Evolutionary conservation across 2,329 filamentous ascomycete genomes (phyloP).

Genomic region (Xylariaceae sp.): DNA sequence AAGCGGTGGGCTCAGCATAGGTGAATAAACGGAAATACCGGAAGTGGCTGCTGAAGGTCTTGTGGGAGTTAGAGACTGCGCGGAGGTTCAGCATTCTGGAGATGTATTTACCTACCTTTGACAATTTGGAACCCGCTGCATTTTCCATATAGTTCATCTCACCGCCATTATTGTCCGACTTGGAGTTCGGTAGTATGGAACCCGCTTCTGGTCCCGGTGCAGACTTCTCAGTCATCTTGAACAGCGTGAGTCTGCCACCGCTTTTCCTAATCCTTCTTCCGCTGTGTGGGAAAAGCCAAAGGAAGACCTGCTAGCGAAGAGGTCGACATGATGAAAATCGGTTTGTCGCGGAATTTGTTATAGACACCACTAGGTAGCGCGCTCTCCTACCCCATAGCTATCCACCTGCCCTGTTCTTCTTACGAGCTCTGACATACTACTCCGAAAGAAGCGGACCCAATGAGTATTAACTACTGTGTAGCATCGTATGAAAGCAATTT

Average conservation of each 20-base stretch:
- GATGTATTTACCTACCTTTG: conserved; percentile 20
- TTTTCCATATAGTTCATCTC: conserved; percentile 10
- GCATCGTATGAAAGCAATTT: no score
- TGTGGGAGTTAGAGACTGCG: conserved; percentile 7
- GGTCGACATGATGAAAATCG: conserved; percentile 1
- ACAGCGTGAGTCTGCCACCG: conserved; percentile 3
- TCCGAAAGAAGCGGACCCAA: conserved; percentile 11
- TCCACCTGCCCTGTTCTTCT: conserved; percentile 14
- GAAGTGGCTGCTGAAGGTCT: conserved; percentile 37
- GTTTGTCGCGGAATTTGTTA: conserved; percentile 15
- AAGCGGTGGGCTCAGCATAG: conserved; percentile 51
- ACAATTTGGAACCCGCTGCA: conserved; percentile 11
- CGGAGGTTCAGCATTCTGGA: not conserved
- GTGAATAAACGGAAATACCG: conserved; percentile 53
- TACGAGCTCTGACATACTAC: conserved; percentile 10
- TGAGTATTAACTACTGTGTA: not conserved
- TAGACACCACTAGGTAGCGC: not conserved
- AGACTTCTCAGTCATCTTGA: conserved; percentile 27
- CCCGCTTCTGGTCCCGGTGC: conserved; percentile 19
- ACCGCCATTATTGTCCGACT: conserved; percentile 8
- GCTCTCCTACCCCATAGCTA: conserved; percentile 14
- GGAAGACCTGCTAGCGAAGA: not conserved
- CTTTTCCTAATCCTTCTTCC: conserved; percentile 3
- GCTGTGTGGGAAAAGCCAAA: not conserved
- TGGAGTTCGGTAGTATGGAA: conserved; percentile 12